Conservation (phyloP, 441 rosid species). For the Populus hybrid region DNA sequence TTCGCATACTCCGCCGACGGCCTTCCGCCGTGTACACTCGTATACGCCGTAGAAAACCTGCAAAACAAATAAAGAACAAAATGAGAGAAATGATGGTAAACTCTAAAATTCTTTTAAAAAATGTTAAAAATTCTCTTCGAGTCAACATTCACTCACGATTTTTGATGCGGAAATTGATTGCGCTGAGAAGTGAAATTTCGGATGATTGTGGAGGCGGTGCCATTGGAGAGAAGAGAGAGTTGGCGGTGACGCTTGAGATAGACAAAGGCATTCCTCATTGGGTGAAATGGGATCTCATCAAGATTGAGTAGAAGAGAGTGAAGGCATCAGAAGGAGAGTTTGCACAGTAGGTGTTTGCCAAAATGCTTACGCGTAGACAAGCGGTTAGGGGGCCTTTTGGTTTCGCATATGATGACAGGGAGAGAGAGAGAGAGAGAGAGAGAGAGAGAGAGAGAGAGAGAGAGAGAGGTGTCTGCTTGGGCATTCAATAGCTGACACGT, state of each 20-base stretch:
- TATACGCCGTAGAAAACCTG: constrained; percentile 61
- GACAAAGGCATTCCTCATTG: constrained; percentile 64
- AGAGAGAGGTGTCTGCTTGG: background rate
- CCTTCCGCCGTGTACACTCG: constrained; percentile 86
- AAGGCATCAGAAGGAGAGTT: constrained; percentile 15
- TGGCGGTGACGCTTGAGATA: constrained; percentile 57
- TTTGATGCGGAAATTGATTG: constrained; percentile 29
- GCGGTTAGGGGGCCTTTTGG: background rate
- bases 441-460: too few relatives aligned
- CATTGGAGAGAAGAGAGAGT: constrained; percentile 29
- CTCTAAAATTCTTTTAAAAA: background rate
- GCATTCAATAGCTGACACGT: constrained; percentile 17
- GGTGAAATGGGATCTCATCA: constrained; percentile 23
- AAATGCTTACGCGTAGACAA: constrained; percentile 32
- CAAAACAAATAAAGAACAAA: constrained; percentile 16
- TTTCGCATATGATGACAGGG: background rate
- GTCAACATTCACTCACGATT: constrained; percentile 35
- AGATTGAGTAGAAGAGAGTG: constrained; percentile 7
- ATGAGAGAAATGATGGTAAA: constrained; percentile 2
- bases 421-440: background rate
- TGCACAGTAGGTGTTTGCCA: constrained; percentile 35
- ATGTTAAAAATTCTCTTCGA: background rate
- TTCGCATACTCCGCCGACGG: constrained; percentile 90
- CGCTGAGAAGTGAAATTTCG: constrained; percentile 12
- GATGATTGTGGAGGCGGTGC: constrained; percentile 22